Percentiles rank a stretch among this genome's conserved stretches.
phyloP scores from a whole-genome alignment of 192 early-diverging fungal species.

The Podila horticola region DNA sequence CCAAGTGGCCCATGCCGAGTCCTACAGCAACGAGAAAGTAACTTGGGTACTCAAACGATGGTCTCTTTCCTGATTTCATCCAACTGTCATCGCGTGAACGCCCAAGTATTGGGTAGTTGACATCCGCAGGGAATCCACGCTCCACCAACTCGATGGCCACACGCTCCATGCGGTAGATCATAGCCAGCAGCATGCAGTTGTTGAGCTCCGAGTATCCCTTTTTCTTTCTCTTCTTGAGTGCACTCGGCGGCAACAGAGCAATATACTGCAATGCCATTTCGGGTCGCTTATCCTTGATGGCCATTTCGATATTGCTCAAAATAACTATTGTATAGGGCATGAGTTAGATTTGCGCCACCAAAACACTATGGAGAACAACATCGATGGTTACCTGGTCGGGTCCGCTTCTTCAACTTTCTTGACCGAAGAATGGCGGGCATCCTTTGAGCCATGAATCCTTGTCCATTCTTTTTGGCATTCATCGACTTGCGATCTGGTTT shows the following conservation, averaged over 20 bases:
- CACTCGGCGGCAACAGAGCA: constrained; percentile 33
- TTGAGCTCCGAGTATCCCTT: constrained; percentile 47
- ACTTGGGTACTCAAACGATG: constrained; percentile 53
- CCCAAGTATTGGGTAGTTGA: constrained; percentile 54
- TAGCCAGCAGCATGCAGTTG: constrained; percentile 53
- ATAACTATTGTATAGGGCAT: constrained; percentile 22
- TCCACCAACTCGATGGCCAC: constrained; percentile 52
- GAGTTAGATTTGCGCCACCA: too few relatives aligned
- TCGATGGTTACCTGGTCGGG: constrained; percentile 24
- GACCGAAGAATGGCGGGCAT: constrained; percentile 35
- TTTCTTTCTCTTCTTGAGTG: constrained; percentile 58
- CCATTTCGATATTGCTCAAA: constrained; percentile 52
- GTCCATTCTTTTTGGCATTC: constrained; percentile 23
- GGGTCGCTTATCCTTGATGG: constrained; percentile 53
- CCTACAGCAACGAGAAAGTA: constrained; percentile 56
- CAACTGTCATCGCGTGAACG: constrained; percentile 39
- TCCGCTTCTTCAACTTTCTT: constrained; percentile 44
- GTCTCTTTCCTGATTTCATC: constrained; percentile 33
- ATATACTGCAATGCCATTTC: constrained; percentile 51
- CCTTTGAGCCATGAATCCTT: constrained; percentile 48
- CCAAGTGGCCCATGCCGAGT: constrained; percentile 49
- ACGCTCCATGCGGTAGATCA: constrained; percentile 54
- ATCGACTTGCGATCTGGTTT: constrained; percentile 47
- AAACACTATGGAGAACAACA: too few relatives aligned
- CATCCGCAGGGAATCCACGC: constrained; percentile 51